These are phyloP conservation scores for Carex scoparia DNA, from an alignment of 176 grass and related monocot species.

Conservation along the genomic window DNA sequence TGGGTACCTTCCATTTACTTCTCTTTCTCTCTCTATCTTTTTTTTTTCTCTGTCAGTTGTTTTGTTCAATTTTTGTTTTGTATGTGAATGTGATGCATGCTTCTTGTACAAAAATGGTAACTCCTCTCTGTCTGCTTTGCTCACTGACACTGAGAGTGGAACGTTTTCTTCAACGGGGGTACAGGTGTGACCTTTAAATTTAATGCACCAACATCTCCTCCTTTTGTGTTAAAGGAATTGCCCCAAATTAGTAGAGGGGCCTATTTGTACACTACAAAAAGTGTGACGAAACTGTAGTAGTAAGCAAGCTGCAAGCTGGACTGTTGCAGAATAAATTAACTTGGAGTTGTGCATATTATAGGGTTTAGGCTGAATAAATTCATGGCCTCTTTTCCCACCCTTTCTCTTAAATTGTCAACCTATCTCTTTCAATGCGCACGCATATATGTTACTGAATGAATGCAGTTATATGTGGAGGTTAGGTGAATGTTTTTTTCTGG, in stretches of 20 bases:
- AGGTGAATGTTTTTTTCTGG: background rate
- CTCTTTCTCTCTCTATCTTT: slow-evolving; percentile 16
- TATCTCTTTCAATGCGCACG: background rate
- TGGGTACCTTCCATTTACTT: slow-evolving; percentile 41
- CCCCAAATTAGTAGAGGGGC: slow-evolving; percentile 30
- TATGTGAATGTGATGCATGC: slow-evolving; percentile 43
- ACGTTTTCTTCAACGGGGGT: slow-evolving; percentile 21
- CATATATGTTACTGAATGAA: background rate
- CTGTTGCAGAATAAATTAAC: slow-evolving; percentile 2
- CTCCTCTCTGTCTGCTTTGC: slow-evolving; percentile 31
- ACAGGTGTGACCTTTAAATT: slow-evolving; percentile 38
- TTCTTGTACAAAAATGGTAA: slow-evolving; percentile 43
- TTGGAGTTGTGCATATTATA: background rate
- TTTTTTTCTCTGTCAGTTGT: background rate
- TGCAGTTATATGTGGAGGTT: background rate
- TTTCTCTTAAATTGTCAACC: background rate
- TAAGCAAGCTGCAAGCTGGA: slow-evolving; percentile 8
- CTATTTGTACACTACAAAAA: slow-evolving; percentile 39
- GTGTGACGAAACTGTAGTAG: slow-evolving; percentile 11
- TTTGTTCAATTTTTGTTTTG: slow-evolving; percentile 30
- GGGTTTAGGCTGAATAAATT: background rate
- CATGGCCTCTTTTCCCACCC: background rate
- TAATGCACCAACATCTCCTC: slow-evolving; percentile 12
- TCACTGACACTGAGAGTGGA: background rate
- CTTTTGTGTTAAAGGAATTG: background rate